phyloP scores from a whole-genome alignment of 2,329 filamentous ascomycete genomes.

The Seiridium cupressi region DNA sequence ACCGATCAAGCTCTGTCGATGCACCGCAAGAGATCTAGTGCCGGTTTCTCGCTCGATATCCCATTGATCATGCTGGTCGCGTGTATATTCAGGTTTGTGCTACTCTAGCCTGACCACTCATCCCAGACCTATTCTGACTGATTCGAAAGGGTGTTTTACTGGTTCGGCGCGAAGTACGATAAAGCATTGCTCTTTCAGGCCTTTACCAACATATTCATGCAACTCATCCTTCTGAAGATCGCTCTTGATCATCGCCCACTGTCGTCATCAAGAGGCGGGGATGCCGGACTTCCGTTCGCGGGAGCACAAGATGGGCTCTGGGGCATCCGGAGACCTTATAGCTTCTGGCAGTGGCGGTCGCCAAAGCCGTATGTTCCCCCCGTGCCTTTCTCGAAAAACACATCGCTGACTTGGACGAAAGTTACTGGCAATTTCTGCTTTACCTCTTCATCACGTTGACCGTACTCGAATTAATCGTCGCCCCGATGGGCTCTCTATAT shows the following conservation, averaged over 20 bases:
- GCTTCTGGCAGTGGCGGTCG: constrained; percentile 81
- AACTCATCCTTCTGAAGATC: constrained; percentile 63
- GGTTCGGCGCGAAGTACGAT: constrained; percentile 65
- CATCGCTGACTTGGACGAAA: constrained; percentile 21
- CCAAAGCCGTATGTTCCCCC: constrained; percentile 56
- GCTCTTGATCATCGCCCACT: constrained; percentile 66
- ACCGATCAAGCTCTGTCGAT: constrained; percentile 65
- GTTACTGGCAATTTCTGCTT: constrained; percentile 76
- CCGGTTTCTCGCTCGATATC: constrained; percentile 69
- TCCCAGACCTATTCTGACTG: neutral
- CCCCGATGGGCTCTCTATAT: constrained; percentile 57
- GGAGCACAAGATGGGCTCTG: constrained; percentile 41
- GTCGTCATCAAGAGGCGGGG: constrained; percentile 58
- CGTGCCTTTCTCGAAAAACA: neutral
- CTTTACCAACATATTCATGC: constrained; percentile 63
- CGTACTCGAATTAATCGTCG: constrained; percentile 65
- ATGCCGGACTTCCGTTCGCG: constrained; percentile 61
- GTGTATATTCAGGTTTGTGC: constrained; percentile 58
- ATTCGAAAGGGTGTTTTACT: constrained; percentile 62
- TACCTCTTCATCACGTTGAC: constrained; percentile 64
- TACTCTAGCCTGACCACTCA: neutral
- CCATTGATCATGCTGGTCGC: constrained; percentile 71
- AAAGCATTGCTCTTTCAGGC: constrained; percentile 62
- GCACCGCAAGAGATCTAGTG: constrained; percentile 61
- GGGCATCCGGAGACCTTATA: constrained; percentile 60